Percentiles rank a stretch among this genome's conserved stretches.
Conservation (phyloP, 2,329 filamentous ascomycete species). For the Cladosporium sp. region DNA sequence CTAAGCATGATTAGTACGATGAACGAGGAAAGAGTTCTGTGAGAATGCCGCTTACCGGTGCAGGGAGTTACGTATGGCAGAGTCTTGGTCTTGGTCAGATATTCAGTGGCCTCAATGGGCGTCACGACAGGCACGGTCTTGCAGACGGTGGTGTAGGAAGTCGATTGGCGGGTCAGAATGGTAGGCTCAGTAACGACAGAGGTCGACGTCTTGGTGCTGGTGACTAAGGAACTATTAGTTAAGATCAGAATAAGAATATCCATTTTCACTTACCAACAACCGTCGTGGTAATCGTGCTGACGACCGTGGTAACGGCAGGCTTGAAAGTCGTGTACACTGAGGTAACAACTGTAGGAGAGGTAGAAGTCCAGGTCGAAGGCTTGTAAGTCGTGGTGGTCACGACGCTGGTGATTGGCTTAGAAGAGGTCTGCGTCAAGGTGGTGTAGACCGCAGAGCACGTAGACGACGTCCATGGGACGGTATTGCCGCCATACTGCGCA, state of each 20-base stretch:
- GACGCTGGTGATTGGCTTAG: conserved; percentile 3
- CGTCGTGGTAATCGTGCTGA: neutral
- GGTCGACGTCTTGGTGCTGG: conserved; percentile 8
- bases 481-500: neutral
- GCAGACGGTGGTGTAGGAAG: conserved; percentile 3
- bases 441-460: conserved; percentile 11
- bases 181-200: neutral
- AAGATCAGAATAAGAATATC: too few relatives aligned
- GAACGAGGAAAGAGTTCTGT: neutral
- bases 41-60: neutral
- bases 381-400: conserved; percentile 7
- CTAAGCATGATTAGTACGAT: neutral
- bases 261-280: conserved; percentile 1
- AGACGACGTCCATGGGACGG: conserved; percentile 10
- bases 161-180: neutral
- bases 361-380: conserved; percentile 9
- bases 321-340: conserved; percentile 7
- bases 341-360: conserved; percentile 4
- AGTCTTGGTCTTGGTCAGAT: neutral
- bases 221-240: neutral
- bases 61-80: conserved; percentile 9
- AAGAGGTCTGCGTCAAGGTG: neutral
- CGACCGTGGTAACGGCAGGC: conserved; percentile 1
- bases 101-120: neutral
- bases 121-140: conserved; percentile 7